phyloP scores from a whole-genome alignment of 495 filamentous ascomycete genomes.

The Penicillium herquei region DNA sequence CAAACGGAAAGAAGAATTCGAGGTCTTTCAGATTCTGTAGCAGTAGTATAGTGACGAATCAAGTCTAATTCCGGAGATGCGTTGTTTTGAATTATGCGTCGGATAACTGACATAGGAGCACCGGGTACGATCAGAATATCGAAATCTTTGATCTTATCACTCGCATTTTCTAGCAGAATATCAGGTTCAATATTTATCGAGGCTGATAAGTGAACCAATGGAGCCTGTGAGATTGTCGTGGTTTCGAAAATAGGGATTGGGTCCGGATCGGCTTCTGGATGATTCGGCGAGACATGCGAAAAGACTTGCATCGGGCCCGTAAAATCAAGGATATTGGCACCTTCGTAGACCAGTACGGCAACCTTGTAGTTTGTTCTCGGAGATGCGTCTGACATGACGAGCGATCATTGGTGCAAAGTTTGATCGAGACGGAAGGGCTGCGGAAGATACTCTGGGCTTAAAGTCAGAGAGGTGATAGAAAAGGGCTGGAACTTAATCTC shows the following conservation, averaged over 20 bases:
- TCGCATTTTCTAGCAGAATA: conserved; percentile 50
- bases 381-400: background rate
- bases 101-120: conserved; percentile 5
- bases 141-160: conserved; percentile 60
- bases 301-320: conserved; percentile 59
- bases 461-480: background rate
- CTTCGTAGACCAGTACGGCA: conserved; percentile 38
- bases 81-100: conserved; percentile 3
- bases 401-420: background rate
- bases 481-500: background rate
- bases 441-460: background rate
- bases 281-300: conserved; percentile 6
- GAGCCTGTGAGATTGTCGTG: conserved; percentile 27
- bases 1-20: conserved; percentile 69
- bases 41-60: conserved; percentile 17
- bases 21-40: conserved; percentile 2
- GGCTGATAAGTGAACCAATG: conserved; percentile 20
- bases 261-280: conserved; percentile 5
- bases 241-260: conserved; percentile 21
- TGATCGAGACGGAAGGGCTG: background rate
- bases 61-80: conserved; percentile 14
- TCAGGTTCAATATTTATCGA: conserved; percentile 20
- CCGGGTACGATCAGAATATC: conserved; percentile 69
- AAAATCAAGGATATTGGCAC: conserved; percentile 58
- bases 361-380: conserved; percentile 12